These are phyloP conservation scores for Trametes polyzona DNA, from an alignment of 1,284 basidiomycete species.

Conservation along the genomic window DNA sequence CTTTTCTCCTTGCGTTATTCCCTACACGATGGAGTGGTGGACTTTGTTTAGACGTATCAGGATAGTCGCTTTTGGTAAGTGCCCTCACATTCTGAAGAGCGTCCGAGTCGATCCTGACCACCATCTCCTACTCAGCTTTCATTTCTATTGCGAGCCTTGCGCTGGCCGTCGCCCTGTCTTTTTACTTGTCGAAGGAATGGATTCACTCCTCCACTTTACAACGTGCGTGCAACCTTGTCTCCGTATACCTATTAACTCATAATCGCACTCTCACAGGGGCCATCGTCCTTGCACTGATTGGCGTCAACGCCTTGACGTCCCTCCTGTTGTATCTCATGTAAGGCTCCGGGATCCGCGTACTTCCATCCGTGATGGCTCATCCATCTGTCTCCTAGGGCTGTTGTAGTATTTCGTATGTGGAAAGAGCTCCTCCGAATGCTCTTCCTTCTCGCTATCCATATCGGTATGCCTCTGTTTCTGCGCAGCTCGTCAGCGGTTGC, in stretches of 20 bases:
- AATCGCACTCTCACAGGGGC: slow-evolving; percentile 40
- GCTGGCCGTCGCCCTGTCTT: slow-evolving; percentile 42
- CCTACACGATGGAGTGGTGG: slow-evolving; percentile 38
- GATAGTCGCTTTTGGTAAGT: slow-evolving; percentile 38
- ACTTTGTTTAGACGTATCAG: slow-evolving; percentile 36
- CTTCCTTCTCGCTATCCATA: slow-evolving; percentile 42
- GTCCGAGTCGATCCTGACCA: slow-evolving; percentile 4
- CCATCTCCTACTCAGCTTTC: slow-evolving; percentile 40
- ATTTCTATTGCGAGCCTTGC: slow-evolving; percentile 43
- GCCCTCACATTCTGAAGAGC: not conserved
- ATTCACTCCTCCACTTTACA: slow-evolving; percentile 38
- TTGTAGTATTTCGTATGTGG: slow-evolving; percentile 48
- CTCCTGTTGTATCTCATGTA: slow-evolving; percentile 54
- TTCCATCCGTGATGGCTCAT: not conserved
- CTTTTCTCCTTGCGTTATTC: slow-evolving; percentile 20
- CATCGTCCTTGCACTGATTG: slow-evolving; percentile 42
- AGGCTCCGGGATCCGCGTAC: slow-evolving; percentile 18
- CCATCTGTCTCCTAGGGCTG: slow-evolving; percentile 42
- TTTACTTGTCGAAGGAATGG: slow-evolving; percentile 48
- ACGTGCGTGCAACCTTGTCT: slow-evolving; percentile 37
- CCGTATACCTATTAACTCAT: no score
- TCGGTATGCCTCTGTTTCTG: slow-evolving; percentile 34
- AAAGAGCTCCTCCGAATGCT: slow-evolving; percentile 45
- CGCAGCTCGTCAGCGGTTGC: not conserved
- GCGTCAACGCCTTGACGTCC: slow-evolving; percentile 42